Evolutionary conservation across 2,329 filamentous ascomycete species (phyloP).

Genomic region (Nothophaeocryptopus gaeumannii): DNA sequence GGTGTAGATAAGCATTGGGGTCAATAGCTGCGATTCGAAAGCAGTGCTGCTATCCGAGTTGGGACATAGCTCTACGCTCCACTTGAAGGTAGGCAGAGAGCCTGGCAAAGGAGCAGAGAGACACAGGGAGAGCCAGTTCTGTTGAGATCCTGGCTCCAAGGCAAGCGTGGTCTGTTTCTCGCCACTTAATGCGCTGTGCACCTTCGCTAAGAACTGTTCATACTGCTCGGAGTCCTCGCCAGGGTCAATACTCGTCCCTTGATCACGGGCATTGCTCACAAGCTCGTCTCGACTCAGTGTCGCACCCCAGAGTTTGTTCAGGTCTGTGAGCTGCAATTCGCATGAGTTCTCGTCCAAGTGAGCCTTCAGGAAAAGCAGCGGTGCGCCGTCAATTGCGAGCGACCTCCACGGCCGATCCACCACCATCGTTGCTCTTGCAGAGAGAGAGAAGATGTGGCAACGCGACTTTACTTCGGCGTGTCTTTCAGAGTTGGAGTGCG

Average conservation of each 20-base stretch:
- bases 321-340: conserved; percentile 65
- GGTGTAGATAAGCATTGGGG: conserved; percentile 53
- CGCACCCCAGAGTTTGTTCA: conserved; percentile 72
- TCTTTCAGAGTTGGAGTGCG: too few species aligned
- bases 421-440: conserved; percentile 1
- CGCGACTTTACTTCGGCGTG: too few species aligned
- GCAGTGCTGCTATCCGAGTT: conserved; percentile 29
- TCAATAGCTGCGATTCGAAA: conserved; percentile 51
- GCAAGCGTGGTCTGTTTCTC: conserved; percentile 36
- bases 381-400: conserved; percentile 32
- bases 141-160: conserved; percentile 29
- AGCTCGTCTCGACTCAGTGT: conserved; percentile 61
- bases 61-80: conserved; percentile 58
- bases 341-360: conserved; percentile 58
- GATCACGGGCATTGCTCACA: conserved; percentile 58
- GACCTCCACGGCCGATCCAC: conserved; percentile 19
- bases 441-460: too few species aligned
- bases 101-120: conserved; percentile 60
- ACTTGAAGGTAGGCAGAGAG: conserved; percentile 62
- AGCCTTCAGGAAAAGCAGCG: conserved; percentile 62
- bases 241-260: conserved; percentile 71
- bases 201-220: conserved; percentile 62
- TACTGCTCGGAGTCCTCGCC: conserved; percentile 67
- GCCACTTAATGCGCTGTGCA: conserved; percentile 50
- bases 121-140: conserved; percentile 47